phyloP scores from a whole-genome alignment of 768 basidiomycete genomes.

The Mycena crocata region DNA sequence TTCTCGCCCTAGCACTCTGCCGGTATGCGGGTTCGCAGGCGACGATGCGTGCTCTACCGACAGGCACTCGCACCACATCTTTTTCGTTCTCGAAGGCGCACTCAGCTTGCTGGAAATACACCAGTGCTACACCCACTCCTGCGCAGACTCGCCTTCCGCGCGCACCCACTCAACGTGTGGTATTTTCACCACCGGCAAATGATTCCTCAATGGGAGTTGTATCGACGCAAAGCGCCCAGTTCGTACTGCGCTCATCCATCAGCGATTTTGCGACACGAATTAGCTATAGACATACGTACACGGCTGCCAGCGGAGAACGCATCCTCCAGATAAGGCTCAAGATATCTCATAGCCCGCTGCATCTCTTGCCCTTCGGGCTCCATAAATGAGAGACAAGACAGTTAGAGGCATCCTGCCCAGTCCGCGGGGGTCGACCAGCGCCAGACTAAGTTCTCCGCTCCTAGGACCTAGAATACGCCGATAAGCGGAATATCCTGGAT shows the following conservation, averaged over 20 bases:
- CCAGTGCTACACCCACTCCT: background rate
- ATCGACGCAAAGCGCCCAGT: conserved; percentile 12
- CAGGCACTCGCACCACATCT: background rate
- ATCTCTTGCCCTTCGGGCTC: background rate
- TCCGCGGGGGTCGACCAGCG: background rate
- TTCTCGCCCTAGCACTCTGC: background rate
- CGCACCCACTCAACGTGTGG: too few species aligned
- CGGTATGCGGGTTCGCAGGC: background rate
- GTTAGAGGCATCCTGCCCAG: background rate
- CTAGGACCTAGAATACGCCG: background rate
- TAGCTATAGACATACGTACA: background rate
- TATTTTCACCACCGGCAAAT: background rate
- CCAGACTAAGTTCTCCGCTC: background rate
- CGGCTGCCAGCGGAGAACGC: background rate
- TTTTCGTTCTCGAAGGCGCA: background rate
- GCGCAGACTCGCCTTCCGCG: background rate
- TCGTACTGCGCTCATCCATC: background rate
- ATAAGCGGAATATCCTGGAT: background rate
- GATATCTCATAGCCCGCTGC: background rate
- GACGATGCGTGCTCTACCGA: background rate
- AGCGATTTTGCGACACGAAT: background rate
- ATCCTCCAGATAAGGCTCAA: background rate
- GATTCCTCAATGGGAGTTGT: background rate
- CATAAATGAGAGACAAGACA: background rate
- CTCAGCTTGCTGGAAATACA: background rate